Conservation (phyloP, 805 yeast genomes). For the Ogataea haglerorum region DNA sequence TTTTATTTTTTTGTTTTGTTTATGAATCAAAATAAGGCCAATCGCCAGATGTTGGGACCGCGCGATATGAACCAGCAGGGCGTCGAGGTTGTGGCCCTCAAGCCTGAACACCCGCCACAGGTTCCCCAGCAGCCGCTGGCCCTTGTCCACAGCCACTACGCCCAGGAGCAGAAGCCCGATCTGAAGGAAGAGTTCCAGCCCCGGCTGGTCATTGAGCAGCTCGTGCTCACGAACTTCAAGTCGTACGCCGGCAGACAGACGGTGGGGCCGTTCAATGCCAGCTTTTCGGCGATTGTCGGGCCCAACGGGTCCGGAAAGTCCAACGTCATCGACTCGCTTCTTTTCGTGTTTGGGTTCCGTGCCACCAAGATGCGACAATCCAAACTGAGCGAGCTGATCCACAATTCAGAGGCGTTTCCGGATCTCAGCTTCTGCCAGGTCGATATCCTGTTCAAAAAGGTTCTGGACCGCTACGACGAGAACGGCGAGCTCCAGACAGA, state of each 20-base stretch:
- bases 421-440: slow-evolving; percentile 76
- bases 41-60: slow-evolving; percentile 7
- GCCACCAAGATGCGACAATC: slow-evolving; percentile 97
- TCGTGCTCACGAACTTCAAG: slow-evolving; percentile 82
- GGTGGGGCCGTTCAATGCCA: slow-evolving; percentile 91
- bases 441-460: slow-evolving; percentile 82
- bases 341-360: slow-evolving; percentile 95
- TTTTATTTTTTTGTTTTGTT: slow-evolving; percentile 8
- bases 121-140: not conserved
- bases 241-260: slow-evolving; percentile 92
- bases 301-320: slow-evolving; percentile 98
- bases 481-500: slow-evolving; percentile 33
- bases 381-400: slow-evolving; percentile 87
- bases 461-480: slow-evolving; percentile 45
- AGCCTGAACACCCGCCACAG: slow-evolving; percentile 5
- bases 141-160: slow-evolving; percentile 9
- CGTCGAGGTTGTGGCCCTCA: slow-evolving; percentile 12
- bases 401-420: slow-evolving; percentile 75
- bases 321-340: slow-evolving; percentile 95
- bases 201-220: slow-evolving; percentile 69
- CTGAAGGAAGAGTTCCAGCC: slow-evolving; percentile 22
- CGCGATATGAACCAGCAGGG: slow-evolving; percentile 7
- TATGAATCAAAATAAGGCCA: slow-evolving; percentile 2
- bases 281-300: slow-evolving; percentile 96
- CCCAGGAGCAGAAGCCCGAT: slow-evolving; percentile 12